Conservation (phyloP, 2,329 filamentous ascomycete genomes). For the Beauveria australis region DNA sequence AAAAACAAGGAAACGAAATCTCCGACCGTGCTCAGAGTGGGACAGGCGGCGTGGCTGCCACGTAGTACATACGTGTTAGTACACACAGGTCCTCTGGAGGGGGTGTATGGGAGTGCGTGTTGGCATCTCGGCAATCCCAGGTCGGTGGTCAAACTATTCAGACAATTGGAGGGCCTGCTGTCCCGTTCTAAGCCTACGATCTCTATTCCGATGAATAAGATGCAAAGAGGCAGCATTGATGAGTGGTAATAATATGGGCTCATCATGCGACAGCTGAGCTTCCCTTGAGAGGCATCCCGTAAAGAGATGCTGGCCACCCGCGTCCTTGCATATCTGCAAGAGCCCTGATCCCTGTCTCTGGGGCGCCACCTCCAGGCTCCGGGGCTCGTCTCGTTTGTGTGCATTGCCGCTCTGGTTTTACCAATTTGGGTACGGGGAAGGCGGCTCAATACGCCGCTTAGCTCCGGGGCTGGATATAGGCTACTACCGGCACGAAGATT, state of each 20-base stretch:
- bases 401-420: neutral
- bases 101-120: neutral
- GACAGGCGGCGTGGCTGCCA: conserved; percentile 7
- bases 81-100: neutral
- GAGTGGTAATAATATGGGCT: neutral
- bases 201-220: neutral
- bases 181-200: neutral
- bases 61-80: neutral
- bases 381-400: neutral
- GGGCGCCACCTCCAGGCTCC: neutral
- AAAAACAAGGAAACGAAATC: conserved; percentile 6
- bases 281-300: neutral
- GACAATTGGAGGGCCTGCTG: neutral
- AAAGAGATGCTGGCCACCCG: neutral
- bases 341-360: neutral
- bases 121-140: neutral
- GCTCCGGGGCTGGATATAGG: neutral
- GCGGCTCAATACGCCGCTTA: neutral
- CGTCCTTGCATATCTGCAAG: conserved; percentile 5
- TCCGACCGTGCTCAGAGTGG: conserved; percentile 9
- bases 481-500: neutral
- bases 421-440: neutral
- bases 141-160: neutral
- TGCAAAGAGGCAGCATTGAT: neutral
- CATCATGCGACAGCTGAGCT: neutral